Conservation (phyloP, 2,329 filamentous ascomycete genomes). For the Hymenoscyphus scutula region DNA sequence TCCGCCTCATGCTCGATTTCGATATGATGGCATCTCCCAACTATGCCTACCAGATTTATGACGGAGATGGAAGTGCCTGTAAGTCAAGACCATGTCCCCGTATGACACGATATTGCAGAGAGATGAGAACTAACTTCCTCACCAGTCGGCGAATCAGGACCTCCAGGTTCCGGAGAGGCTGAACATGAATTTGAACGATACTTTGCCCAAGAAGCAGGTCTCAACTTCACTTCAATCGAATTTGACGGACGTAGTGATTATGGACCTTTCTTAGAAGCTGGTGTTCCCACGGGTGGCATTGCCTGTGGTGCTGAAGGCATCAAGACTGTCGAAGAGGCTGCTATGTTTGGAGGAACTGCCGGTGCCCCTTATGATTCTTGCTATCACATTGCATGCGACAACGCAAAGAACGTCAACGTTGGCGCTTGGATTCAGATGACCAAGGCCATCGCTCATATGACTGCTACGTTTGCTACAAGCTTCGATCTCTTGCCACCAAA, state of each 20-base stretch:
- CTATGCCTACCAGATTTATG: slow-evolving; percentile 66
- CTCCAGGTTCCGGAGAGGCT: slow-evolving; percentile 51
- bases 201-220: slow-evolving; percentile 17
- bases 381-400: slow-evolving; percentile 60
- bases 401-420: slow-evolving; percentile 53
- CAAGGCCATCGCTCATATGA: slow-evolving; percentile 42
- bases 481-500: slow-evolving; percentile 17
- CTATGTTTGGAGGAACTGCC: slow-evolving; percentile 65
- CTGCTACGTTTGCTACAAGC: slow-evolving; percentile 21
- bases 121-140: not conserved
- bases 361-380: slow-evolving; percentile 55
- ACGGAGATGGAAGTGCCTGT: slow-evolving; percentile 61
- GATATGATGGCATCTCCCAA: slow-evolving; percentile 56
- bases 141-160: slow-evolving; percentile 63
- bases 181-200: slow-evolving; percentile 23
- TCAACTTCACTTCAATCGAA: slow-evolving; percentile 31
- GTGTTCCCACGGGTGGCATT: slow-evolving; percentile 70
- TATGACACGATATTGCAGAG: not conserved
- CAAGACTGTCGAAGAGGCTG: slow-evolving; percentile 65
- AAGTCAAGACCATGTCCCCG: not conserved
- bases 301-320: slow-evolving; percentile 73
- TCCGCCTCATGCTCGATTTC: slow-evolving; percentile 59
- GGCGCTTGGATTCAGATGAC: slow-evolving; percentile 60
- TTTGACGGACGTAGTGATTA: slow-evolving; percentile 81
- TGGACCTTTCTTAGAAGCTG: slow-evolving; percentile 68